phyloP scores from a whole-genome alignment of 805 yeast genomes.

The Starmerella cellae region DNA sequence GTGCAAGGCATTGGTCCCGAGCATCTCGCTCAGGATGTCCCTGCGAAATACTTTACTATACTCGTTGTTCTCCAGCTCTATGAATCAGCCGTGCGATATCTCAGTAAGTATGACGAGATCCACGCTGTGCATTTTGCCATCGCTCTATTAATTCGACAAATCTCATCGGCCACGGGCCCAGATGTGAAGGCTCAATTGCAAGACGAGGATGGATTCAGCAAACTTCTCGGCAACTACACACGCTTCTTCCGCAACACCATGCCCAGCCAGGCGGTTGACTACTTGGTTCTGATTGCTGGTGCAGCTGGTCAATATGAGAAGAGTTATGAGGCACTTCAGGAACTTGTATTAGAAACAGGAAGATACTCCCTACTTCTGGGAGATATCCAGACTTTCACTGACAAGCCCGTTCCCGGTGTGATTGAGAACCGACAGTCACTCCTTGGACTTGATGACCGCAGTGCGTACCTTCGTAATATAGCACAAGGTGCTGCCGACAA shows the following conservation, averaged over 20 bases:
- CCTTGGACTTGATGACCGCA: conserved; percentile 44
- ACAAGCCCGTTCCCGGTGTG: conserved; percentile 72
- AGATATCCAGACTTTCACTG: conserved; percentile 40
- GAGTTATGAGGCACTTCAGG: conserved; percentile 68
- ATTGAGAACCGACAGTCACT: conserved; percentile 65
- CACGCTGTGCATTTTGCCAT: conserved; percentile 86
- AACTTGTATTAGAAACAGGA: conserved; percentile 71
- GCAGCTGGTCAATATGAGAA: conserved; percentile 36
- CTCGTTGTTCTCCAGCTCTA: conserved; percentile 65
- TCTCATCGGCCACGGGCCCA: conserved; percentile 32
- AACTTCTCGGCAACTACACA: conserved; percentile 60
- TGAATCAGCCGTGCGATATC: conserved; percentile 62
- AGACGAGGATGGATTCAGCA: conserved; percentile 27
- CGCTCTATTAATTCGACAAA: conserved; percentile 34
- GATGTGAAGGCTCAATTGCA: conserved; percentile 18
- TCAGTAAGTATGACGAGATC: conserved; percentile 51
- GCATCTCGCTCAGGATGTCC: conserved; percentile 45
- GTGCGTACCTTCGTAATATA: conserved; percentile 51
- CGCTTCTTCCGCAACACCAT: conserved; percentile 71
- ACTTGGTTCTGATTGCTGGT: conserved; percentile 54
- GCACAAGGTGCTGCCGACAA: conserved; percentile 73
- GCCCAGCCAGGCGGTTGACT: conserved; percentile 87
- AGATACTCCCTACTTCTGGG: conserved; percentile 75
- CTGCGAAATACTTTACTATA: conserved; percentile 61
- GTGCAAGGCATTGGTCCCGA: conserved; percentile 60